phyloP scores from a whole-genome alignment of 306 rosid species.

The Lupinus albus region DNA sequence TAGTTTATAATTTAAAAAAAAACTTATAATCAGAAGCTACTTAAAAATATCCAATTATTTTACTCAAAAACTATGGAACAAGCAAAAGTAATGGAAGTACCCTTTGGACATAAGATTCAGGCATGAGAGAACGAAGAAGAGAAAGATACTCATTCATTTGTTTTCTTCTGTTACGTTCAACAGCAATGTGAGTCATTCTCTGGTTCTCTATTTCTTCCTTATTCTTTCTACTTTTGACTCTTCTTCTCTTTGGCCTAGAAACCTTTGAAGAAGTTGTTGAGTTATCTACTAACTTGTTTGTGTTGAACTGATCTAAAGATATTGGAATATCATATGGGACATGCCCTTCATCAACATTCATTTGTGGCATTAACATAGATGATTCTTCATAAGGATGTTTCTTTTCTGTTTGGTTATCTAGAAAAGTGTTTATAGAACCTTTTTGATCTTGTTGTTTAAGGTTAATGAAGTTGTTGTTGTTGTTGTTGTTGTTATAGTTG shows the following conservation, averaged over 20 bases:
- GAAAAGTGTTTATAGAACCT: conserved; percentile 46
- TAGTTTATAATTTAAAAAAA: too few species aligned
- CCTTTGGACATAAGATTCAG: conserved; percentile 90
- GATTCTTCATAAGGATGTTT: conserved; percentile 34
- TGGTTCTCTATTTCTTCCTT: conserved; percentile 92
- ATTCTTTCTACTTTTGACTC: conserved; percentile 69
- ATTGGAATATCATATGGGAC: conserved; percentile 30
- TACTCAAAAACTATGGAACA: too few species aligned
- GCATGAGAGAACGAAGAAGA: conserved; percentile 85
- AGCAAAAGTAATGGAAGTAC: conserved; percentile 41
- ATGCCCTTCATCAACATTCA: conserved; percentile 28
- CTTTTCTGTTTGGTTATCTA: conserved; percentile 59
- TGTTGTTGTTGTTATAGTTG: conserved; percentile 39
- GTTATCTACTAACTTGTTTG: conserved; percentile 37
- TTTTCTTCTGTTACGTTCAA: conserved; percentile 89
- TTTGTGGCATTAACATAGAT: conserved; percentile 42
- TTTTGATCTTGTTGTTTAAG: conserved; percentile 36
- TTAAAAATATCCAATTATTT: too few species aligned
- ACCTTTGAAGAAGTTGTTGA: conserved; percentile 30
- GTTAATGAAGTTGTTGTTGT: conserved; percentile 36
- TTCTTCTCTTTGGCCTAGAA: conserved; percentile 67
- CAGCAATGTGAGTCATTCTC: conserved; percentile 98
- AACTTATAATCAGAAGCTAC: too few species aligned
- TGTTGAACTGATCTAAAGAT: conserved; percentile 39
- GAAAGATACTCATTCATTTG: conserved; percentile 96